Evolutionary conservation across 169 alveolate species (phyloP), one percentile per base, ranked within the genome.

Genomic region (Plasmodium gonderi): DNA sequence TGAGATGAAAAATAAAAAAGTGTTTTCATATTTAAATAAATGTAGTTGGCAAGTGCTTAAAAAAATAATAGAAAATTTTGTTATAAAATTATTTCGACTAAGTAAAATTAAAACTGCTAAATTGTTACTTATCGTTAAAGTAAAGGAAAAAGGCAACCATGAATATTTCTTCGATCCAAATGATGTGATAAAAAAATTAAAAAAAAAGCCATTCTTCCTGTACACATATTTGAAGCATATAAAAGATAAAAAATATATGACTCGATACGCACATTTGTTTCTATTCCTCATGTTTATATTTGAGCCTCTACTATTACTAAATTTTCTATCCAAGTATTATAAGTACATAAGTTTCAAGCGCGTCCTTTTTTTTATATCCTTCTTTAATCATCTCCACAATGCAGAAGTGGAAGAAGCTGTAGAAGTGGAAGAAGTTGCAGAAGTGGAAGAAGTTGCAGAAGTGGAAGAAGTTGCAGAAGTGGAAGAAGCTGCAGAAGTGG

Each of bases 81-180:
- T 42, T 14, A 38, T 75, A 40, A 49, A 54, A 23, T 42, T 87
- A 4, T 87, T 72, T 8, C 42, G 79, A 20, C 8, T 87, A 31
- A 87, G 51, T 42, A 36, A 36, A 74, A 60, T 51, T 67, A 75
- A 87, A 74, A 75, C 93, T 8, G 68, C 68, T 17, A 75, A 51
- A 33, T 67, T 87, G 29, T 75, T 87, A 23, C 31, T 82, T 3
- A 42, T 82, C 75, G 51, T 12, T 2, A 69, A 69, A 31, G 64
- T 69, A 76, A 83, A 83, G 33, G 65, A 74, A 33, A 72, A 83
- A 51, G 64, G 29, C 0, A 69, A 45, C 8, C 2, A 45, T 6
- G 54, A 72, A 49, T 83, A 83, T 72, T 74, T 85, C 67, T 85
- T 85, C 49, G 31, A 85, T 14, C 92, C 92, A 14, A 36, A 85